Evolutionary conservation across 2,329 filamentous ascomycete species (phyloP).

Genomic region (Aureobasidium zeae): DNA sequence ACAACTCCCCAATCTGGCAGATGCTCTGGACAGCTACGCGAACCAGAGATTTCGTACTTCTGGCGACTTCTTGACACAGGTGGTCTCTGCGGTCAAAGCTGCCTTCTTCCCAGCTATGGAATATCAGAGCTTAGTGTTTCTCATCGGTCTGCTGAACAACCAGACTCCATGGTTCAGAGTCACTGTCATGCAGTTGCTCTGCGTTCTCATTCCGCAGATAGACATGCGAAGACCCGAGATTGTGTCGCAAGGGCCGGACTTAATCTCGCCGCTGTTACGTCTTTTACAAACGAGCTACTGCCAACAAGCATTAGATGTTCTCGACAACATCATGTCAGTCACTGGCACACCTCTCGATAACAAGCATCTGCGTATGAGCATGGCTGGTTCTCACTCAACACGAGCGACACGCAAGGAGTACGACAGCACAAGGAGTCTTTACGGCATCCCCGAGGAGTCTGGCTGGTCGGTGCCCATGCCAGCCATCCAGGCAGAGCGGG

Average conservation of each 20-base stretch:
- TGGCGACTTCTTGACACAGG: slow-evolving; percentile 66
- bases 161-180: slow-evolving; percentile 80
- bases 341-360: slow-evolving; percentile 80
- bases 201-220: slow-evolving; percentile 74
- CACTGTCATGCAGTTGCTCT: slow-evolving; percentile 85
- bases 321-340: slow-evolving; percentile 94
- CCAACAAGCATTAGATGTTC: slow-evolving; percentile 79
- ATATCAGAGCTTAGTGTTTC: slow-evolving; percentile 75
- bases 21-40: slow-evolving; percentile 61
- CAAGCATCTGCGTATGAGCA: slow-evolving; percentile 94
- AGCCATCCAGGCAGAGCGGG: slow-evolving; percentile 77
- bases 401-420: slow-evolving; percentile 87
- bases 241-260: slow-evolving; percentile 80
- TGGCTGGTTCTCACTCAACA: slow-evolving; percentile 75
- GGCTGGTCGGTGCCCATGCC: slow-evolving; percentile 95
- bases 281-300: slow-evolving; percentile 89
- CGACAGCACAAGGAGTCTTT: slow-evolving; percentile 84
- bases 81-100: slow-evolving; percentile 64
- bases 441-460: slow-evolving; percentile 90
- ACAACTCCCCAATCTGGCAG: slow-evolving; percentile 56
- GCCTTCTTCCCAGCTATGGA: slow-evolving; percentile 76
- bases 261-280: slow-evolving; percentile 85
- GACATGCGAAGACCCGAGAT: slow-evolving; percentile 91
- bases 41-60: slow-evolving; percentile 56
- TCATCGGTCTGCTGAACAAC: slow-evolving; percentile 88